A percentile compares a stretch with the other conserved stretches of the same genome.
Conservation (phyloP, 75 land plant species). For the Sequoiadendron giganteum region DNA sequence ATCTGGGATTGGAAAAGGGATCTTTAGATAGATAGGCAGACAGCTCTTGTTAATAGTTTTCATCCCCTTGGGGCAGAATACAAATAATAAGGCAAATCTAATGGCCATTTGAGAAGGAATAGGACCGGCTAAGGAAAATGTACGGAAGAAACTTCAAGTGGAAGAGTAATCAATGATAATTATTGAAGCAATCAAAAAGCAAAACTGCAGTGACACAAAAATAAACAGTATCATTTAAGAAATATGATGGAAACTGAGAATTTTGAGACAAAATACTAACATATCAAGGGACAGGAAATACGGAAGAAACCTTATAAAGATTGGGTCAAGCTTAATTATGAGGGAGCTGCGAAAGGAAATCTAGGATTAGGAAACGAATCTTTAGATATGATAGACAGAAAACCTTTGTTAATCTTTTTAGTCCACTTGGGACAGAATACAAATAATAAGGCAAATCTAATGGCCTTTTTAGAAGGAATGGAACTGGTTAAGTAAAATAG, state of each 20-base stretch:
- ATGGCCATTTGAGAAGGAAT: not conserved
- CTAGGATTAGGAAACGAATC: not conserved
- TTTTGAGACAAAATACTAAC: not conserved
- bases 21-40: not conserved
- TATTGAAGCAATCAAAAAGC: not conserved
- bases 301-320: not conserved
- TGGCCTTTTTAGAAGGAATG: not conserved
- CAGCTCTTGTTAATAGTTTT: not conserved
- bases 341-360: not conserved
- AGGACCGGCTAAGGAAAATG: not conserved
- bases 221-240: not conserved
- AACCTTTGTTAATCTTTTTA: no score
- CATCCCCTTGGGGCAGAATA: not conserved
- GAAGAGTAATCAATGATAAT: not conserved
- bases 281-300: not conserved
- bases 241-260: not conserved
- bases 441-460: not conserved
- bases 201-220: not conserved
- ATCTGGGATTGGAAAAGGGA: not conserved
- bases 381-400: not conserved
- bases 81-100: not conserved
- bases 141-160: not conserved
- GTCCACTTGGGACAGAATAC: not conserved
- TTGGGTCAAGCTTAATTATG: not conserved
- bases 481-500: not conserved